These are phyloP conservation scores for Cercospora brassicicola DNA, from an alignment of 2,329 filamentous ascomycete genomes.

Conservation along the genomic window DNA sequence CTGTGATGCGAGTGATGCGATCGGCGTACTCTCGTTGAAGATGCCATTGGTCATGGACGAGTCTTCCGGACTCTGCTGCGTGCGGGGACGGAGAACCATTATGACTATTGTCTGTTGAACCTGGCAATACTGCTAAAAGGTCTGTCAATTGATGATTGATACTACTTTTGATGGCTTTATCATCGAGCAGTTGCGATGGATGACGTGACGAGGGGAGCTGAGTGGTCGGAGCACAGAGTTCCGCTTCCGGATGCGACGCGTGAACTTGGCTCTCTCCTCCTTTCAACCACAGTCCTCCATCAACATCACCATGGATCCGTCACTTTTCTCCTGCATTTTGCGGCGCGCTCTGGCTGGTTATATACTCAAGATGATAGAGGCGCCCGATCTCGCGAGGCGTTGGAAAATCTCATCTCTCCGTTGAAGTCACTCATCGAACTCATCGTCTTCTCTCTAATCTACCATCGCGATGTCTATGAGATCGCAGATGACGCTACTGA, in stretches of 20 bases:
- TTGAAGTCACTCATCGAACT: constrained; percentile 7
- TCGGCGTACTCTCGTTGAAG: constrained; percentile 33
- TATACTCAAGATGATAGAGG: constrained; percentile 10
- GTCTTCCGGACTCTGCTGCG: constrained; percentile 35
- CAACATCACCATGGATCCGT: constrained; percentile 10
- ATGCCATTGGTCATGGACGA: constrained; percentile 39
- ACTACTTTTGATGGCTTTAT: background rate
- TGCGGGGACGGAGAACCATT: constrained; percentile 6
- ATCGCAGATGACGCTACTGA: constrained; percentile 1
- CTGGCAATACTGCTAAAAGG: background rate
- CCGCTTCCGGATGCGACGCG: background rate
- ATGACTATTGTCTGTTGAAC: constrained; percentile 4
- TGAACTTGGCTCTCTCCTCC: constrained; percentile 3
- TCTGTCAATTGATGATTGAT: background rate
- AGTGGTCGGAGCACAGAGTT: constrained; percentile 3
- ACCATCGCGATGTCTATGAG: constrained; percentile 1
- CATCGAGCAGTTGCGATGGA: background rate
- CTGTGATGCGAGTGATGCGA: background rate
- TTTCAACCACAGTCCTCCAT: constrained; percentile 6
- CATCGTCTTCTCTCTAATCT: constrained; percentile 18
- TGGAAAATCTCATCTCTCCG: constrained; percentile 18
- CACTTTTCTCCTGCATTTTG: constrained; percentile 6
- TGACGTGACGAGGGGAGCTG: background rate
- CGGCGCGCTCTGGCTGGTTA: constrained; percentile 10
- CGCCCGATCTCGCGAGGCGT: constrained; percentile 6